Evolutionary conservation across 2,329 filamentous ascomycete genomes (phyloP).

Genomic region (Alternaria triticina): DNA sequence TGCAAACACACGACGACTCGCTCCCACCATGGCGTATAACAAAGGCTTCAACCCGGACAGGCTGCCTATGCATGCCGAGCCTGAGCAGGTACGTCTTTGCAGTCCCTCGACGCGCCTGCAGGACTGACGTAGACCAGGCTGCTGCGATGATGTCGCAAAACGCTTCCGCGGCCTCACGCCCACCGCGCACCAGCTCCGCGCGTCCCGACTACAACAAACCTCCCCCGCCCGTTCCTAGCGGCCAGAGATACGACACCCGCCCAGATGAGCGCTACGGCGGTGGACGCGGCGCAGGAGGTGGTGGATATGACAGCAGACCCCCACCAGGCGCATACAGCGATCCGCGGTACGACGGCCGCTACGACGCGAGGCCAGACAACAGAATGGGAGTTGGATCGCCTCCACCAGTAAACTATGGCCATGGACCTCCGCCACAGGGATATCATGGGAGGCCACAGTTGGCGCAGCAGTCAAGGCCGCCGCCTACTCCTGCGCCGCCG

Average conservation of each 20-base stretch:
- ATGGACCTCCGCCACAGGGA: conserved; percentile 63
- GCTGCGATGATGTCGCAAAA: conserved; percentile 49
- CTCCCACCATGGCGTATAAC: conserved; percentile 83
- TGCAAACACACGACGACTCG: conserved; percentile 3
- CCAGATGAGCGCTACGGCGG: conserved; percentile 47
- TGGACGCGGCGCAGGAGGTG: conserved; percentile 21
- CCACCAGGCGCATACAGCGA: conserved; percentile 50
- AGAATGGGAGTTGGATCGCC: conserved; percentile 54
- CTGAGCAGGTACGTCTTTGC: conserved; percentile 66
- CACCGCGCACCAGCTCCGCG: conserved; percentile 43
- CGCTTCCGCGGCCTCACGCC: conserved; percentile 27
- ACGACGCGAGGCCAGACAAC: conserved; percentile 31
- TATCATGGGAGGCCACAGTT: conserved; percentile 69
- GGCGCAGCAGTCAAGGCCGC: conserved; percentile 52
- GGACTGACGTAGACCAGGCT: conserved; percentile 40
- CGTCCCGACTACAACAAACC: conserved; percentile 55
- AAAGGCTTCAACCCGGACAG: conserved; percentile 91
- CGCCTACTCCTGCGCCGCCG: conserved; percentile 55
- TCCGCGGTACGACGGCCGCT: conserved; percentile 40
- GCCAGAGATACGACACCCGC: conserved; percentile 41
- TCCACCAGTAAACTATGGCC: conserved; percentile 58
- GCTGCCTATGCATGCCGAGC: conserved; percentile 86
- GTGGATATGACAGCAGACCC: conserved; percentile 39
- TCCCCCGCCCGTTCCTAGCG: conserved; percentile 39
- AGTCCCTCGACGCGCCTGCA: not conserved